phyloP scores from a whole-genome alignment of 352 stramenopile genomes.

The Bremia lactucae region DNA sequence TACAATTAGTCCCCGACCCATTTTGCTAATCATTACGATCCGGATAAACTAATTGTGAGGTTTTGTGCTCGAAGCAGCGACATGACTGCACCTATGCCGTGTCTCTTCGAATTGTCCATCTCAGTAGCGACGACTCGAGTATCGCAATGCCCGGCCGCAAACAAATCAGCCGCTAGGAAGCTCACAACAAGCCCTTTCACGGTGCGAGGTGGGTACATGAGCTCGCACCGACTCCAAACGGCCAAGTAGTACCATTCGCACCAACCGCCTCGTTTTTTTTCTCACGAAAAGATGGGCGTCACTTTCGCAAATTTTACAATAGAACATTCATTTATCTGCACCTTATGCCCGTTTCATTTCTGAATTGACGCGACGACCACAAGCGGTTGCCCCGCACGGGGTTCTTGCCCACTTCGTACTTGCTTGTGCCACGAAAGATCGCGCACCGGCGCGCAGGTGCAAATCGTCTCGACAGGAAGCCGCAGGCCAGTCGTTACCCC shows the following conservation, averaged over 20 bases:
- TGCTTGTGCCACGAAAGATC: conserved; percentile 1
- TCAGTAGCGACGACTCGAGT: too few relatives aligned
- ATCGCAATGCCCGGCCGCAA: too few relatives aligned
- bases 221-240: too few relatives aligned
- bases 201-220: too few relatives aligned
- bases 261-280: conserved; percentile 4
- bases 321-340: conserved; percentile 1
- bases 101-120: too few relatives aligned
- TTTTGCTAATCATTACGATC: too few relatives aligned
- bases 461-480: conserved; percentile 10
- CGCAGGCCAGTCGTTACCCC: conserved; percentile 12
- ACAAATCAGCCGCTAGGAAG: too few relatives aligned
- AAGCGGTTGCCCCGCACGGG: not conserved
- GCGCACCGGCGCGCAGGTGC: conserved; percentile 6
- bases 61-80: too few relatives aligned
- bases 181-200: too few relatives aligned
- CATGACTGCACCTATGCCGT: too few relatives aligned
- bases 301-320: conserved; percentile 7
- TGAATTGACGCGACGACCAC: conserved; percentile 17
- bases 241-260: not conserved
- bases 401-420: not conserved
- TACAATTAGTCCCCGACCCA: too few relatives aligned
- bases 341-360: conserved; percentile 11
- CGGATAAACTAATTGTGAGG: too few relatives aligned
- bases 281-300: not conserved